Evolutionary conservation across 1,284 basidiomycete genomes (phyloP).

Genomic region (Grifola frondosa): DNA sequence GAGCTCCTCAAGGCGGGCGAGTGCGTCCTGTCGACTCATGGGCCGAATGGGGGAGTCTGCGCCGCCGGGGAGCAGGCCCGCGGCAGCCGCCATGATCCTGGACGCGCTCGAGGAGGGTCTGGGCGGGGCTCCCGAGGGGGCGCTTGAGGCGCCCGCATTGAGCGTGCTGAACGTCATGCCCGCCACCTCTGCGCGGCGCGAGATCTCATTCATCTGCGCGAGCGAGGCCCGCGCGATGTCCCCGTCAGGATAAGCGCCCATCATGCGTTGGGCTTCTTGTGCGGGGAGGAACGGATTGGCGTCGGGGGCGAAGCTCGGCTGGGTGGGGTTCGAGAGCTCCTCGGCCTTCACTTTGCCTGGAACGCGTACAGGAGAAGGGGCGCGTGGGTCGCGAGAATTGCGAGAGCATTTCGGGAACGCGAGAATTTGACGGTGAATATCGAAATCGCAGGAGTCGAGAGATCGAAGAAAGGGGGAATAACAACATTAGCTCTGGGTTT

Average conservation of each 20-base stretch:
- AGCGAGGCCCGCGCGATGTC: conserved; percentile 62
- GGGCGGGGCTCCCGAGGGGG: conserved; percentile 14
- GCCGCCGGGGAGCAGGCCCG: conserved; percentile 28
- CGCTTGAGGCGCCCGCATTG: conserved; percentile 4
- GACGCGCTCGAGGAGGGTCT: conserved; percentile 29
- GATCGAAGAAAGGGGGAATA: conserved; percentile 14
- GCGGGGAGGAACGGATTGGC: conserved; percentile 57
- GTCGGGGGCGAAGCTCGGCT: conserved; percentile 27
- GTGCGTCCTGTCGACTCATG: conserved; percentile 44
- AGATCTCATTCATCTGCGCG: conserved; percentile 75
- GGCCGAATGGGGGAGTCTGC: conserved; percentile 29
- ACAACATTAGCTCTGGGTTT: conserved; percentile 24
- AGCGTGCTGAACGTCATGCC: conserved; percentile 39
- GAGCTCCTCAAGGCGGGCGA: conserved; percentile 52
- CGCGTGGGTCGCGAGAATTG: conserved; percentile 2
- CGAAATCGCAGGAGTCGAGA: conserved; percentile 4
- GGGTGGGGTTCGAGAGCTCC: conserved; percentile 24
- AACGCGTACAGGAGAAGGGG: conserved; percentile 8
- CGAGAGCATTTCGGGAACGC: conserved; percentile 9
- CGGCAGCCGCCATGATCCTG: conserved; percentile 34
- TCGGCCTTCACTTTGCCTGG: conserved; percentile 30
- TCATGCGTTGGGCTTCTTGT: conserved; percentile 57
- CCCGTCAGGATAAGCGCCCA: conserved; percentile 50
- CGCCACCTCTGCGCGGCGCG: conserved; percentile 51
- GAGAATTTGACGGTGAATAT: conserved; percentile 1